Percentiles rank a stretch among this genome's conserved stretches.
These are phyloP conservation scores for Paracorniculantispora psalliotae DNA, from an alignment of 2,329 filamentous ascomycete genomes.

Conservation along the genomic window DNA sequence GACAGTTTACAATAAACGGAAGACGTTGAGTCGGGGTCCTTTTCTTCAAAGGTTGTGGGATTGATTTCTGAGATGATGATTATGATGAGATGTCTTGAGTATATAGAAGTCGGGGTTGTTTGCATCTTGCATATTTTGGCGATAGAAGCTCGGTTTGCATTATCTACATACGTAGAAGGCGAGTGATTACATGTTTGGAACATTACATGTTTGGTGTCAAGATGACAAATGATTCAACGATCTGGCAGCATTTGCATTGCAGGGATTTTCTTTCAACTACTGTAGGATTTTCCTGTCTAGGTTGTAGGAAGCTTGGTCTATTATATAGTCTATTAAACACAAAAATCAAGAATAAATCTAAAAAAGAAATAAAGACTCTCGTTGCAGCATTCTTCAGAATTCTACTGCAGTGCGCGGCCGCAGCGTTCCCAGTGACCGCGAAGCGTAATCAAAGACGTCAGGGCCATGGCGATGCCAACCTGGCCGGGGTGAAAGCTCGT, in stretches of 20 bases:
- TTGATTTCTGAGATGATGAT: no score
- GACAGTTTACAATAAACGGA: conserved; percentile 66
- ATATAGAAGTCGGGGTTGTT: not conserved
- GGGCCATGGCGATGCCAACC: conserved; percentile 54
- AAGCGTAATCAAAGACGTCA: conserved; percentile 58
- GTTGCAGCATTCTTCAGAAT: not conserved
- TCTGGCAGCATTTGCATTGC: no score
- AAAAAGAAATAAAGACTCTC: not conserved
- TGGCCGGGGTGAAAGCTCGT: conserved; percentile 44
- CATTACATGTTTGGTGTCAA: not conserved
- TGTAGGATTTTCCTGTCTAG: no score
- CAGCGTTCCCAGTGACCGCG: conserved; percentile 57
- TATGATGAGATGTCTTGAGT: not conserved
- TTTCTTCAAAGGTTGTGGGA: no score
- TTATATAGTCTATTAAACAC: not conserved
- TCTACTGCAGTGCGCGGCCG: not conserved
- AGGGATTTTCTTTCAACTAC: not conserved
- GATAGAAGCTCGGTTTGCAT: not conserved
- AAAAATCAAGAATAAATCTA: not conserved
- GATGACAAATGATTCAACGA: no score
- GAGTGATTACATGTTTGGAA: not conserved
- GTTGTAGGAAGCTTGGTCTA: not conserved
- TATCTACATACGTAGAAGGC: not conserved
- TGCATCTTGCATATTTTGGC: not conserved
- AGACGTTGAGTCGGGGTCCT: conserved; percentile 32